These are phyloP conservation scores for Umbelopsis ramanniana DNA, from an alignment of 192 early-diverging fungal genomes.

Conservation along the genomic window DNA sequence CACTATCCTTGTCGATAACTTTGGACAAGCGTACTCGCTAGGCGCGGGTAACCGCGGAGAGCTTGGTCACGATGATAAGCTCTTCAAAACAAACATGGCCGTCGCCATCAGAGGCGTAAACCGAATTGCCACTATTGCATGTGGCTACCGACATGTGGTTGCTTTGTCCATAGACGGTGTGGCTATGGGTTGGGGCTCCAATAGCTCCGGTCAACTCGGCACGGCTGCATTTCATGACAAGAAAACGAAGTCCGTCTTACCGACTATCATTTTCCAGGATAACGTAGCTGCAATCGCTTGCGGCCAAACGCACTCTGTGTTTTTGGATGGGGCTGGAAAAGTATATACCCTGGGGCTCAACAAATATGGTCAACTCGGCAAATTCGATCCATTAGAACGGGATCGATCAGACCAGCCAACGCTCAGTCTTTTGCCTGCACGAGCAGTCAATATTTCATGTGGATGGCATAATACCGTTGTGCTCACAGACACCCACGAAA, in stretches of 20 bases:
- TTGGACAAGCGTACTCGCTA: constrained; percentile 50
- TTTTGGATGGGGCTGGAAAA: constrained; percentile 48
- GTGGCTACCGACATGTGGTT: constrained; percentile 70
- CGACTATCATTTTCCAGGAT: constrained; percentile 27
- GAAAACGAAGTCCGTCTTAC: constrained; percentile 29
- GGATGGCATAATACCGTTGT: constrained; percentile 66
- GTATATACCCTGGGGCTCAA: constrained; percentile 63
- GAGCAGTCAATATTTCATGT: constrained; percentile 45
- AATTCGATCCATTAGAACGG: background rate
- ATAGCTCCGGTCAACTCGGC: constrained; percentile 63
- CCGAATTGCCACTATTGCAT: constrained; percentile 53
- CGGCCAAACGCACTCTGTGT: constrained; percentile 65
- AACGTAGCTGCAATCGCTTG: constrained; percentile 59
- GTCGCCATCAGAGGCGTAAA: constrained; percentile 19
- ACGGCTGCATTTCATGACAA: background rate
- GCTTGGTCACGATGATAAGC: constrained; percentile 45
- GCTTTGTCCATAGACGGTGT: constrained; percentile 46
- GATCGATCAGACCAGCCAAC: background rate
- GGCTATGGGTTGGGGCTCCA: constrained; percentile 59
- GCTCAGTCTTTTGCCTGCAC: background rate
- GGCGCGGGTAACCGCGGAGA: constrained; percentile 61
- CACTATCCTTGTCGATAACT: constrained; percentile 39
- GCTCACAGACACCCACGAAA: constrained; percentile 29
- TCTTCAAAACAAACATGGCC: constrained; percentile 31
- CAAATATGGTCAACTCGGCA: constrained; percentile 68